A percentile compares a stretch with the other conserved stretches of the same genome.
Conservation (phyloP, 108 stramenopile genomes). For the Cyclotella baltica region DNA sequence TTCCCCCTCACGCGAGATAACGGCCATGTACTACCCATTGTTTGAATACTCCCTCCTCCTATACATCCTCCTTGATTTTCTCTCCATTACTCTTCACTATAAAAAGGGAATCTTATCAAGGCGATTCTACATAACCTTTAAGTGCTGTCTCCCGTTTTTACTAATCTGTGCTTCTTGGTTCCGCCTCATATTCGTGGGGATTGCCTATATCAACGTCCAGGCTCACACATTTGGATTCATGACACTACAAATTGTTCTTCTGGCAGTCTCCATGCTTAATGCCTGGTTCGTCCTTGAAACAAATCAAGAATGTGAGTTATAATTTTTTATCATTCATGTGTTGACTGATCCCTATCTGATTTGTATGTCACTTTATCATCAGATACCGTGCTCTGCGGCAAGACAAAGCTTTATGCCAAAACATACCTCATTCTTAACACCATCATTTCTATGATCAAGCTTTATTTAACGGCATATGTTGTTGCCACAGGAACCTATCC, state of each 20-base stretch:
- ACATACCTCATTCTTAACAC: conserved; percentile 15
- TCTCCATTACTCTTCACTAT: background rate
- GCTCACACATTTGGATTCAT: background rate
- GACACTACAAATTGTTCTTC: background rate
- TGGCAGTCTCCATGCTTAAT: background rate
- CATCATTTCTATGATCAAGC: conserved; percentile 6
- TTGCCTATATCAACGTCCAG: background rate
- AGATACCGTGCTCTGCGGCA: background rate
- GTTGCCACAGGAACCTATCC: background rate
- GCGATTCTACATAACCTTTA: background rate
- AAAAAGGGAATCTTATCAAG: conserved; percentile 6
- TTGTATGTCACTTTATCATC: too few species aligned
- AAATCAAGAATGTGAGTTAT: too few species aligned
- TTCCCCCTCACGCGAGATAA: conserved; percentile 29
- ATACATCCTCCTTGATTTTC: conserved; percentile 26
- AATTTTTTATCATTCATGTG: too few species aligned
- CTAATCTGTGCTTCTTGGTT: background rate
- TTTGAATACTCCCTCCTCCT: conserved; percentile 42
- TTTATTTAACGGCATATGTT: background rate
- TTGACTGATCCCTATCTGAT: too few species aligned
- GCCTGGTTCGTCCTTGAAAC: background rate
- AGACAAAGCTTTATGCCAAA: background rate
- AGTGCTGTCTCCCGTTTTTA: background rate
- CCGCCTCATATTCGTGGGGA: background rate
- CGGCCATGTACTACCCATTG: conserved; percentile 30